Conservation (phyloP, 2,329 filamentous ascomycete genomes). For the Diaporthe humulicola region DNA sequence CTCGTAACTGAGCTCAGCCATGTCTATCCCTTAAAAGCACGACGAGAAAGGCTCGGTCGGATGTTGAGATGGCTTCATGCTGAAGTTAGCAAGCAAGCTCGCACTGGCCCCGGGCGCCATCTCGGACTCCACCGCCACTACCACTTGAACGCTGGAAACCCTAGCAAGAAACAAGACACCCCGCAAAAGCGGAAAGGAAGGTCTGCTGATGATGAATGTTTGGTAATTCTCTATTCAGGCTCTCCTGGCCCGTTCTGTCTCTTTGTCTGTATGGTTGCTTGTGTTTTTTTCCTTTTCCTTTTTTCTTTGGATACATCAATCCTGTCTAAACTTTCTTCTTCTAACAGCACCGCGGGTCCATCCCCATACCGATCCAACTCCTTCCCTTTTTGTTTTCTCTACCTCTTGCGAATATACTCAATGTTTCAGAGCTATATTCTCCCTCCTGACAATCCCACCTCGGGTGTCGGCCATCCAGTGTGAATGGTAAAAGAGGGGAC, state of each 20-base stretch:
- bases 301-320: constrained; percentile 21
- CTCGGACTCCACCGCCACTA: neutral
- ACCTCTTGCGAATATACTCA: constrained; percentile 2
- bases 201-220: constrained; percentile 2
- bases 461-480: neutral
- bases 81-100: neutral
- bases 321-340: constrained; percentile 1
- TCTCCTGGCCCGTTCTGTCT: neutral
- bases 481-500: constrained; percentile 2
- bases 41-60: neutral
- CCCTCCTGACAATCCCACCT: neutral
- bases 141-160: neutral
- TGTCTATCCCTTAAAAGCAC: neutral
- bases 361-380: constrained; percentile 5
- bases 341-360: neutral
- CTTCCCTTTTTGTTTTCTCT: neutral
- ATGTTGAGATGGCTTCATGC: neutral
- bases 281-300: too few relatives aligned
- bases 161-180: neutral
- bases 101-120: neutral
- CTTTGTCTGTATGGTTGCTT: neutral
- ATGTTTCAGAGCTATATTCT: neutral
- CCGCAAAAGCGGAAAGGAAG: neutral
- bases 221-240: constrained; percentile 22
- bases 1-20: neutral